Percentiles rank a stretch among this genome's conserved stretches.
These are phyloP conservation scores for Populus pruinosa DNA, from an alignment of 345 rosid species.

Conservation along the genomic window DNA sequence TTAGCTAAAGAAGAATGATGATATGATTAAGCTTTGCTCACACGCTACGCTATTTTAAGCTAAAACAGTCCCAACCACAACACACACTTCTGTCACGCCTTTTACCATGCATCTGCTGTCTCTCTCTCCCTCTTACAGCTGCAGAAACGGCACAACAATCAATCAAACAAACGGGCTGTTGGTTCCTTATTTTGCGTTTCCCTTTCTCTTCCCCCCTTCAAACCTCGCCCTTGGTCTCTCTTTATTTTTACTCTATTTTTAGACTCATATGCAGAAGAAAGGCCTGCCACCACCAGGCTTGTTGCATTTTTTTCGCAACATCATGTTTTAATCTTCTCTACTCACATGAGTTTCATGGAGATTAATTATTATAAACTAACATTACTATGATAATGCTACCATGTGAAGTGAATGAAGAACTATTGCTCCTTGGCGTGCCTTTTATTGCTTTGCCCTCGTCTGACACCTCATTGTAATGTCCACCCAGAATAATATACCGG, in stretches of 20 bases:
- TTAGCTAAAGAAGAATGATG: not conserved
- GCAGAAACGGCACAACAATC: not conserved
- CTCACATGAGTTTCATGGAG: not conserved
- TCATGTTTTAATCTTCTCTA: not conserved
- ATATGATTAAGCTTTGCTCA: conserved; percentile 23
- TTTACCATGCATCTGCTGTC: conserved; percentile 8
- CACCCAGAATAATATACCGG: no score
- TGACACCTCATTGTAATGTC: no score
- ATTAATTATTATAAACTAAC: no score
- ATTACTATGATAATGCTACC: no score
- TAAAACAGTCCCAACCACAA: conserved; percentile 17
- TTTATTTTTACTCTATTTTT: conserved; percentile 19
- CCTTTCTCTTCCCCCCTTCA: conserved; percentile 4
- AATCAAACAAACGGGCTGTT: not conserved
- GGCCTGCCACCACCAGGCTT: not conserved
- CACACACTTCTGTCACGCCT: conserved; percentile 15
- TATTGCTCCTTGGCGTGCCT: no score
- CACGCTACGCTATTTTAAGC: conserved; percentile 29
- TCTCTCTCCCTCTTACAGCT: conserved; percentile 1
- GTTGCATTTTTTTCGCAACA: not conserved
- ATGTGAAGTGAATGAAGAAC: no score
- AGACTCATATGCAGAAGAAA: not conserved
- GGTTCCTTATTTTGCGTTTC: conserved; percentile 27
- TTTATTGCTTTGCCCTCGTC: no score
- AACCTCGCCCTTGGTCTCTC: not conserved